These are phyloP conservation scores for Dissophora ornata DNA, from an alignment of 192 early-diverging fungal genomes.

Conservation along the genomic window DNA sequence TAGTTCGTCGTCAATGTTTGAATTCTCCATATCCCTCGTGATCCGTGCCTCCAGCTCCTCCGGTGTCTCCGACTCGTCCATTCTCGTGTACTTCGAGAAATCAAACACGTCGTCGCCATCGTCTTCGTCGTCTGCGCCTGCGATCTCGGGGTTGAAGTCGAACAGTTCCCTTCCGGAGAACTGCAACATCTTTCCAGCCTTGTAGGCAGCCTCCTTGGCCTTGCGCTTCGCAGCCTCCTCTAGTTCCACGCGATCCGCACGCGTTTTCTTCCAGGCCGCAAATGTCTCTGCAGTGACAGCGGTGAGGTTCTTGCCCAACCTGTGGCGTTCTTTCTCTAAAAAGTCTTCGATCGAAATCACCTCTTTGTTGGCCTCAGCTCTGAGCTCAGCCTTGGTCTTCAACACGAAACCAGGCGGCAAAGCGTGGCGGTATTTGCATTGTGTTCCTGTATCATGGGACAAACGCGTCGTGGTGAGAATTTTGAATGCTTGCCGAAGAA, in stretches of 20 bases:
- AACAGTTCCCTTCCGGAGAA: conserved; percentile 98
- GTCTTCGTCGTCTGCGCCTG: conserved; percentile 74
- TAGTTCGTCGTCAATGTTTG: conserved; percentile 67
- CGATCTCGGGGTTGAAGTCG: conserved; percentile 95
- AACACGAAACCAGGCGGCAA: conserved; percentile 96
- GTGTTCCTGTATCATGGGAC: conserved; percentile 63
- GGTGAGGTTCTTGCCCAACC: conserved; percentile 89
- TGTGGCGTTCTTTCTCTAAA: conserved; percentile 97
- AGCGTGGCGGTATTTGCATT: conserved; percentile 97
- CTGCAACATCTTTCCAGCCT: conserved; percentile 89
- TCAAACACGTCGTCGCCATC: conserved; percentile 87
- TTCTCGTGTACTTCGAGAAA: conserved; percentile 76
- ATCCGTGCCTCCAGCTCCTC: conserved; percentile 51
- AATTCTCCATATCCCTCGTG: conserved; percentile 37
- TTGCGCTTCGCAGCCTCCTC: conserved; percentile 75
- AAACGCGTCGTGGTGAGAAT: no score
- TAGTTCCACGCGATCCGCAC: conserved; percentile 74
- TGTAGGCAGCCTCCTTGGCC: conserved; percentile 83
- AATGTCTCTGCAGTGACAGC: conserved; percentile 96
- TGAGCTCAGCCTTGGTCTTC: conserved; percentile 91
- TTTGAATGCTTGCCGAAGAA: no score
- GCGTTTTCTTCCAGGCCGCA: conserved; percentile 91
- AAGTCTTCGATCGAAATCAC: conserved; percentile 97
- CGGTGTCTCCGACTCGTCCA: conserved; percentile 65
- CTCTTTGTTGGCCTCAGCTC: conserved; percentile 74